Base-by-base conservation (phyloP, 1,284 basidiomycete genomes). In the Amylostereum areolatum region DNA sequence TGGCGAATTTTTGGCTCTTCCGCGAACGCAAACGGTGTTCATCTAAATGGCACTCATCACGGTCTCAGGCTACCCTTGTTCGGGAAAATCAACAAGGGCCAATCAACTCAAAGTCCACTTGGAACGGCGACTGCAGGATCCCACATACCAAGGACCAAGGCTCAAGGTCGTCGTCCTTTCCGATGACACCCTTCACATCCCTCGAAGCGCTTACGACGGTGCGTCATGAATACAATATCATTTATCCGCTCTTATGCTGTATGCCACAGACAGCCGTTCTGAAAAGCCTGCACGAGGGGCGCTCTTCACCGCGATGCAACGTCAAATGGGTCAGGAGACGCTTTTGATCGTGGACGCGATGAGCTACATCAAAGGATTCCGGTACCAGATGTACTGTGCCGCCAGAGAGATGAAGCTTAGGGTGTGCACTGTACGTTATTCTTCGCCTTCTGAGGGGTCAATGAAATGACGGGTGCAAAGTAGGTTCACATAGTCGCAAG, bases 31-130 rank as follows among this genome's bases (percentile, higher is more conserved):
- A 36, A 9, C 33, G 36, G n/a, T 30, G 45, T 34, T n/a, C n/a
- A n/a, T n/a, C n/a, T n/a, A n/a, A 25, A 98, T 98, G 95, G 93
- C 95, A n/a, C 77, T 98, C 47, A 74, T 99, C 57, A 95, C 93
- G 3, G 75, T 98, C 37, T 82, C 89, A n/a, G 96, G 96, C 8
- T 93, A 81, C 66, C 95, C 96, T 0, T 85, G 77, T 59, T 86
- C 88, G 39, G 95, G 96, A 48, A 97, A 98, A 66, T 81, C 88
- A 0, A 74, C 66, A n/a, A 73, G 93, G 42, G 85, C 85, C 1
- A 55, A 67, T 1, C 81, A 93, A 62, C 75, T 98, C 47, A 74
- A 76, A 41, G 57, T 62, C 2, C 76, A 80, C 58, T 73, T 98
- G 41, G 73, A 87, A 50, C 44, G 54, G 5, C 76, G 79, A 31